phyloP scores from a whole-genome alignment of 805 yeast species.

The Kodamaea kaohsiungensis region DNA sequence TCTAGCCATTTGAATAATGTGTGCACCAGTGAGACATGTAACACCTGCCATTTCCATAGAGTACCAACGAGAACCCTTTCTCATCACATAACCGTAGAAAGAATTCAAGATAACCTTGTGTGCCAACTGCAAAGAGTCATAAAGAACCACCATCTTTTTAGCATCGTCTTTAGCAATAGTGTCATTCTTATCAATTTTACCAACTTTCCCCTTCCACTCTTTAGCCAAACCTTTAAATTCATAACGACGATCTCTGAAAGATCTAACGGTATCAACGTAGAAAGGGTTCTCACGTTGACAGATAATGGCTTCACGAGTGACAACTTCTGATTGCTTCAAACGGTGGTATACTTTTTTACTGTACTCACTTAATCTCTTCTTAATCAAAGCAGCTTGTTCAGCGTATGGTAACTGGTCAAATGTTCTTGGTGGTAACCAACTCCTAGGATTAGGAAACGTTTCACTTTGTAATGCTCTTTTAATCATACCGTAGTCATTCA shows the following conservation, averaged over 20 bases:
- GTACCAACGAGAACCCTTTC: conserved; percentile 99
- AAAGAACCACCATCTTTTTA: conserved; percentile 86
- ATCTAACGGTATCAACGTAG: conserved; percentile 90
- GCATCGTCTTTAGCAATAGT: conserved; percentile 80
- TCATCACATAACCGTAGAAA: conserved; percentile 97
- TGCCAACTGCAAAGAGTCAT: conserved; percentile 94
- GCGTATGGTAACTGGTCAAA: conserved; percentile 76
- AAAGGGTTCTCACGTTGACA: conserved; percentile 98
- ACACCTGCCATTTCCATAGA: conserved; percentile 99
- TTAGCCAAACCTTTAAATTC: conserved; percentile 93
- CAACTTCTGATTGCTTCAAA: conserved; percentile 76
- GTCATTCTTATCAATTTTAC: conserved; percentile 53
- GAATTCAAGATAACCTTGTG: conserved; percentile 96
- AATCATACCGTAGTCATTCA: conserved; percentile 89
- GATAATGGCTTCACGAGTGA: conserved; percentile 88
- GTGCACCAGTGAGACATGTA: conserved; percentile 96
- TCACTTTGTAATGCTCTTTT: conserved; percentile 81
- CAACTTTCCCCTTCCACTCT: conserved; percentile 84
- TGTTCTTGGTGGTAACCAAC: conserved; percentile 56
- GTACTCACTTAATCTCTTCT: conserved; percentile 78
- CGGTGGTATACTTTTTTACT: conserved; percentile 84
- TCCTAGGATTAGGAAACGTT: conserved; percentile 62
- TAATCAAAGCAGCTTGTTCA: conserved; percentile 76
- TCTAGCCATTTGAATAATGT: conserved; percentile 97
- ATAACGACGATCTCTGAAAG: conserved; percentile 93